phyloP scores from a whole-genome alignment of 352 stramenopile species.

The Poterioochromonas sp. region DNA sequence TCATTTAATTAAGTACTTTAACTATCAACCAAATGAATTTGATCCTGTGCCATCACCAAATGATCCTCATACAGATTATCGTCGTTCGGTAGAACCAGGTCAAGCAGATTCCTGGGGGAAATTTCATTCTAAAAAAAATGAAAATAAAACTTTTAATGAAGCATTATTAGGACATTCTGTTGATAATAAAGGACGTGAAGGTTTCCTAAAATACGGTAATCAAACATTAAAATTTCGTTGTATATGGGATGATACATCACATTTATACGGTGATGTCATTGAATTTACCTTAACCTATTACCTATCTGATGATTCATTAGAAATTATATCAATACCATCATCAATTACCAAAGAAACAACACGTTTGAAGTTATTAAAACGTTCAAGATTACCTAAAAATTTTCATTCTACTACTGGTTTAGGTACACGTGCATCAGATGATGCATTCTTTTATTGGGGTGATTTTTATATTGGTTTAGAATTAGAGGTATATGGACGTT shows the following conservation, averaged over 20 bases:
- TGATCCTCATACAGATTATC: not conserved
- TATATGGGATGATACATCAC: slow-evolving; percentile 64
- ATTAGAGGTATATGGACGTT: slow-evolving; percentile 57
- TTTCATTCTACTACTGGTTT: not conserved
- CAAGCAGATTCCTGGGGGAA: not conserved
- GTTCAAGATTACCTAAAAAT: slow-evolving; percentile 8
- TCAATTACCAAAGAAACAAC: not conserved
- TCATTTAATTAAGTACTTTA: slow-evolving; percentile 52
- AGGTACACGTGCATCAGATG: not conserved
- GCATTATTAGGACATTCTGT: slow-evolving; percentile 33
- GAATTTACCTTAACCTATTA: slow-evolving; percentile 69
- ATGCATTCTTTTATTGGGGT: slow-evolving; percentile 49
- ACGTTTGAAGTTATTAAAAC: slow-evolving; percentile 15
- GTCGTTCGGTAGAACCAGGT: not conserved
- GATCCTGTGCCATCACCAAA: not conserved
- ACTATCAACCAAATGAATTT: not conserved
- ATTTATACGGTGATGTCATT: slow-evolving; percentile 66
- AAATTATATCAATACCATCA: slow-evolving; percentile 54
- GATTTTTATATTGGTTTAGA: slow-evolving; percentile 66
- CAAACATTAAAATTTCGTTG: slow-evolving; percentile 14
- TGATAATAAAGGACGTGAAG: slow-evolving; percentile 27
- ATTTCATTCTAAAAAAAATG: slow-evolving; percentile 5
- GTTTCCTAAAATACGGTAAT: slow-evolving; percentile 26
- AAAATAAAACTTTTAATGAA: slow-evolving; percentile 36
- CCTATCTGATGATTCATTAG: slow-evolving; percentile 71